phyloP scores from a whole-genome alignment of 352 stramenopile genomes.

The Phytophthora ohioensis region DNA sequence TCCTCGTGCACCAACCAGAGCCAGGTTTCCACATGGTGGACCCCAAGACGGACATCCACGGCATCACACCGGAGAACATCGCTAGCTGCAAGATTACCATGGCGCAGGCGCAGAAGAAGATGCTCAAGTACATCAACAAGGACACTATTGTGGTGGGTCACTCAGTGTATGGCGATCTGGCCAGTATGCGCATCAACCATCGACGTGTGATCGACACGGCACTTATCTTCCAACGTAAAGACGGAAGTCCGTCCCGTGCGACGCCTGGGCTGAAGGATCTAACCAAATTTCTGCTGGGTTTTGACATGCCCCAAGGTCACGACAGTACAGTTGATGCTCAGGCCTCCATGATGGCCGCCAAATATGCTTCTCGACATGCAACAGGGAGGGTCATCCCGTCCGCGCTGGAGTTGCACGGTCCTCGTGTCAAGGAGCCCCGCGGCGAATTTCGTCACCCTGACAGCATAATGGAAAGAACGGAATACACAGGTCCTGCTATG shows the following conservation, averaged over 20 bases:
- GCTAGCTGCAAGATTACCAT: conserved; percentile 78
- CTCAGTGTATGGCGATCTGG: conserved; percentile 80
- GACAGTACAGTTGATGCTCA: conserved; percentile 89
- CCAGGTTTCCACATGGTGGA: conserved; percentile 64
- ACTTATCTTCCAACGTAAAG: conserved; percentile 79
- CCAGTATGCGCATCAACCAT: conserved; percentile 80
- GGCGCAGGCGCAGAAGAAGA: conserved; percentile 76
- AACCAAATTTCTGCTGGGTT: conserved; percentile 82
- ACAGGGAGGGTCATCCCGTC: conserved; percentile 77
- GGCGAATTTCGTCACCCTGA: background rate
- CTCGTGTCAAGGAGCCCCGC: conserved; percentile 28
- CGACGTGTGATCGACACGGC: conserved; percentile 85
- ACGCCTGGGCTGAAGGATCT: conserved; percentile 80
- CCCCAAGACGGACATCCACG: conserved; percentile 88
- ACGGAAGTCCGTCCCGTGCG: conserved; percentile 35
- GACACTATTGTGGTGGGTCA: conserved; percentile 89
- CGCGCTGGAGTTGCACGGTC: conserved; percentile 66
- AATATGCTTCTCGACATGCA: conserved; percentile 70
- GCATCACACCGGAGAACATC: conserved; percentile 80
- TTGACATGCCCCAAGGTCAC: conserved; percentile 88
- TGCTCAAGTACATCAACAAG: conserved; percentile 85
- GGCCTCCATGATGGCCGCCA: conserved; percentile 87
- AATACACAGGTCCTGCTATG: conserved; percentile 50
- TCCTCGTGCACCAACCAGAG: conserved; percentile 87
- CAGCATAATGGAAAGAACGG: background rate